Evolutionary conservation across 2,329 filamentous ascomycete genomes (phyloP).

Genomic region (Aspergillus aculeatus): DNA sequence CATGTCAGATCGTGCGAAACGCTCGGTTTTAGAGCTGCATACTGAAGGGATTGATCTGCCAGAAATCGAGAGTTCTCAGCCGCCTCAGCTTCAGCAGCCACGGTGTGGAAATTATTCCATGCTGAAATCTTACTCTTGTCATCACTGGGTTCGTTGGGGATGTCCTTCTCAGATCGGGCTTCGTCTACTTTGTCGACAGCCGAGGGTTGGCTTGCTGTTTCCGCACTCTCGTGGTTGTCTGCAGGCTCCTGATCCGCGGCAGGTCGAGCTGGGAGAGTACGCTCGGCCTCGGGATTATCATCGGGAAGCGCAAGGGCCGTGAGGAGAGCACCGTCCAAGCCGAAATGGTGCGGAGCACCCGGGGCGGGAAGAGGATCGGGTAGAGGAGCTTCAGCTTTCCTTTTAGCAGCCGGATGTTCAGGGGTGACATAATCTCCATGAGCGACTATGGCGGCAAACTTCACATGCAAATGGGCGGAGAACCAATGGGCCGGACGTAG

Average conservation of each 20-base stretch:
- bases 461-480: slow-evolving; percentile 87
- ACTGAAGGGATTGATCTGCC: slow-evolving; percentile 22
- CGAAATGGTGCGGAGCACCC: slow-evolving; percentile 14
- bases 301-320: slow-evolving; percentile 12
- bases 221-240: not conserved
- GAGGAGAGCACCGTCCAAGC: slow-evolving; percentile 21
- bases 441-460: slow-evolving; percentile 67
- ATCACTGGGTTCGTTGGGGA: not conserved
- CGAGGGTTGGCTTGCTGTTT: not conserved
- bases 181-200: not conserved
- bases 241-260: not conserved
- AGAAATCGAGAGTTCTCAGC: slow-evolving; percentile 32
- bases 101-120: slow-evolving; percentile 40
- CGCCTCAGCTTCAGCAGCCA: slow-evolving; percentile 34
- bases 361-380: not conserved
- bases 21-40: slow-evolving; percentile 15
- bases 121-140: slow-evolving; percentile 29
- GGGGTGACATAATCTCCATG: slow-evolving; percentile 39
- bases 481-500: slow-evolving; percentile 88
- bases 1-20: slow-evolving; percentile 38
- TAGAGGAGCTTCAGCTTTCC: slow-evolving; percentile 1
- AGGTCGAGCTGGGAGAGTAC: not conserved
- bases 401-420: not conserved
- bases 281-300: not conserved
- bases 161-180: not conserved